Conservation (phyloP, 2,329 filamentous ascomycete species). For the Davidsoniella eucalypti region DNA sequence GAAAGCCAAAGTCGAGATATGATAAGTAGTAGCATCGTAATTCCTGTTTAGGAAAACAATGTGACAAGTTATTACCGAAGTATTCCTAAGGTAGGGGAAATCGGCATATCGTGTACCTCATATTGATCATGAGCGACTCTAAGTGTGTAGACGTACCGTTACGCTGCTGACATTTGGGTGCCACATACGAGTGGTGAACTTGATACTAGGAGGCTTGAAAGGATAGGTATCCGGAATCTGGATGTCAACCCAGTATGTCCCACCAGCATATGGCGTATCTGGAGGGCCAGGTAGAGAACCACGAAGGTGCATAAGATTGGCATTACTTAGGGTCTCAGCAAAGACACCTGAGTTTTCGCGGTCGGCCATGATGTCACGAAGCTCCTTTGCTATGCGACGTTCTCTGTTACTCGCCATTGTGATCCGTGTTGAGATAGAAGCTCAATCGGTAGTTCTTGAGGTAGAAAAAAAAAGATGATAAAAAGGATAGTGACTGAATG, state of each 20-base stretch:
- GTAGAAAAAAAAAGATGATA: neutral
- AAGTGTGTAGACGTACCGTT: constrained; percentile 45
- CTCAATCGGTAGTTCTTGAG: neutral
- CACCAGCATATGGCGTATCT: constrained; percentile 84
- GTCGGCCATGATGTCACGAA: constrained; percentile 60
- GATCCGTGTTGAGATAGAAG: neutral
- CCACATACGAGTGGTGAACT: constrained; percentile 87
- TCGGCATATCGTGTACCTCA: neutral
- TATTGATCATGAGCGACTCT: neutral
- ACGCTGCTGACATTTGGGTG: constrained; percentile 93
- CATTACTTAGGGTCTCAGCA: constrained; percentile 45
- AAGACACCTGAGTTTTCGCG: constrained; percentile 55
- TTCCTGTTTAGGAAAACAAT: neutral
- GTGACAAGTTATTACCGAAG: neutral
- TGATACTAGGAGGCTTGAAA: constrained; percentile 82
- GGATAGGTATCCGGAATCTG: constrained; percentile 78
- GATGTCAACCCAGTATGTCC: constrained; percentile 69
- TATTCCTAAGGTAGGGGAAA: neutral
- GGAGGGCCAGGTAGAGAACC: constrained; percentile 76
- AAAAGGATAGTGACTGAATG: neutral
- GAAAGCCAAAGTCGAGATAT: neutral
- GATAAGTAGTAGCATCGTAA: neutral
- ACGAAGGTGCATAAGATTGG: constrained; percentile 65
- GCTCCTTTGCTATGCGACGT: constrained; percentile 56
- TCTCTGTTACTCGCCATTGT: constrained; percentile 34